These are phyloP conservation scores for Setaria italica DNA, from an alignment of 202 grass and related monocot species.

Conservation along the genomic window DNA sequence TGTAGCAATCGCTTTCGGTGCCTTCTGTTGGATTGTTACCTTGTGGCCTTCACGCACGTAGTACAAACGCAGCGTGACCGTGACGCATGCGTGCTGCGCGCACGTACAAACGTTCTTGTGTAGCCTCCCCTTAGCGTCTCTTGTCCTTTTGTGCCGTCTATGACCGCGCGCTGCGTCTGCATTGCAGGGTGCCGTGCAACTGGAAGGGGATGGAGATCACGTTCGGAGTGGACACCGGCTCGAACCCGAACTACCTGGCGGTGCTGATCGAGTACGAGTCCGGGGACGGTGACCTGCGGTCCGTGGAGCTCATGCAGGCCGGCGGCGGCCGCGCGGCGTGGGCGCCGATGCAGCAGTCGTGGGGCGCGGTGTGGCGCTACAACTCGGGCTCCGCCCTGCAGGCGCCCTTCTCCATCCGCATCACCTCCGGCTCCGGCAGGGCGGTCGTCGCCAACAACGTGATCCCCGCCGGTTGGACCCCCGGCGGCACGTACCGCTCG, in stretches of 20 bases:
- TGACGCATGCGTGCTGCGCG: neutral
- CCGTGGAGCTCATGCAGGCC: slow-evolving; percentile 62
- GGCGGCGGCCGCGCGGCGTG: slow-evolving; percentile 45
- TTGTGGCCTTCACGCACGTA: slow-evolving; percentile 7
- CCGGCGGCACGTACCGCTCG: slow-evolving; percentile 65
- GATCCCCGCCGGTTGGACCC: slow-evolving; percentile 63
- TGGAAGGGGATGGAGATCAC: slow-evolving; percentile 60
- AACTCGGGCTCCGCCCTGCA: slow-evolving; percentile 47
- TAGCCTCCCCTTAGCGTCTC: neutral
- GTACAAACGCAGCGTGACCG: neutral
- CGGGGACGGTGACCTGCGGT: slow-evolving; percentile 66
- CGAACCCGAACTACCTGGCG: slow-evolving; percentile 75
- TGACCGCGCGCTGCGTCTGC: neutral
- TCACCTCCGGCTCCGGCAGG: slow-evolving; percentile 71
- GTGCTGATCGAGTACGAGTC: slow-evolving; percentile 65
- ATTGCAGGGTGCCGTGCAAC: slow-evolving; percentile 69
- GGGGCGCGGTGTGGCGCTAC: slow-evolving; percentile 73
- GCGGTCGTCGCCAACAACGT: slow-evolving; percentile 58
- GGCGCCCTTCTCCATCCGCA: slow-evolving; percentile 76
- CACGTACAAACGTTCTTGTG: slow-evolving; percentile 19
- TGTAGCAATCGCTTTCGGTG: neutral
- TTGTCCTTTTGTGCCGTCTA: slow-evolving; percentile 35
- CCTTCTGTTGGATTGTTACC: neutral
- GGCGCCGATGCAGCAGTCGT: slow-evolving; percentile 68
- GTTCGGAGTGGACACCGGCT: slow-evolving; percentile 72